Base-by-base conservation (phyloP, 192 early-diverging fungal genomes). In the Linnemannia schmuckeri region DNA sequence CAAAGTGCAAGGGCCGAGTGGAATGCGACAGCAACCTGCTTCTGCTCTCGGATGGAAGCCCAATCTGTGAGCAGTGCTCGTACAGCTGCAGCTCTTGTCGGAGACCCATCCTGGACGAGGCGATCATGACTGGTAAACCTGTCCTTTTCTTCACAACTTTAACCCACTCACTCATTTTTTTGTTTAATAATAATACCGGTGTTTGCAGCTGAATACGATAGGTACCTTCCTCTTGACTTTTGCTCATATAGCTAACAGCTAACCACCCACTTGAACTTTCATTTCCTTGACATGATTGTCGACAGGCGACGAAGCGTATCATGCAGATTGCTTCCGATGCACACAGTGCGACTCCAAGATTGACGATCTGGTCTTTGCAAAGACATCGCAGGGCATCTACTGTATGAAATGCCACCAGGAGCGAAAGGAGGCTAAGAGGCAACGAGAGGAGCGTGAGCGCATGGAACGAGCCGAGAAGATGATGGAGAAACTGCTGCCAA, bases 21-120 rank as follows among this genome's bases (percentile, higher is more conserved):
- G 94, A 96, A 76, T 94, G 93, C 77, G 93, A 96, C 78, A 93
- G 94, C 57, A 95, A 95, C 77, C 79, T 96, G 70, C 88, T 96
- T 57, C 90, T 96, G 37, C 87, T 96, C 61, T 94, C 94, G 9
- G 94, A 95, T 74, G 96, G 96, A n/a, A 93, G 93, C 71, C 96
- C 96, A n/a, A 93, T 96, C 68, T 96, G 96, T 72, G 94, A 95
- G 79, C 93, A 95, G 68, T 96, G 96, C 88, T 95, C 95, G 18
- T 96, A 96, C 72, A 92, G 88, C 82, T 96, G 96, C 89, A 90
- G 91, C 49, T 83, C 92, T 63, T 96, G 96, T 89, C 94, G 92
- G 66, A 90, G 92, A 81, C 89, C 93, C 30, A 96, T 96, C 73
- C 91, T 92, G 7, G 95, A 96, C 75, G 96, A 96, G 82, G 95